These are phyloP conservation scores for Phytophthora parvispora DNA, from an alignment of 352 stramenopile species.

Conservation along the genomic window DNA sequence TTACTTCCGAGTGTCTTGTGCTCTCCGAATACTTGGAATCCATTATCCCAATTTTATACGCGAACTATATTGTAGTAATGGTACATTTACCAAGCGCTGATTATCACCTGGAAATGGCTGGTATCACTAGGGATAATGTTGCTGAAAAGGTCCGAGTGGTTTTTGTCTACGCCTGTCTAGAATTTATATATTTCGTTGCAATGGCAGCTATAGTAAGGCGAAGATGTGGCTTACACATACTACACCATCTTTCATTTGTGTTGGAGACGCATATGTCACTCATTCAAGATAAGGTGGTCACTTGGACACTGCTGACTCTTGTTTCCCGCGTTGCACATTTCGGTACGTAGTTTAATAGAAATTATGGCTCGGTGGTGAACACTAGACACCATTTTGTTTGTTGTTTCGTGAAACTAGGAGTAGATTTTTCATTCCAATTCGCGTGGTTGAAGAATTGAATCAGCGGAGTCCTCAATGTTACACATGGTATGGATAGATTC, in stretches of 20 bases:
- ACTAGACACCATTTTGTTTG: too few species aligned
- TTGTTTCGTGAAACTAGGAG: background rate
- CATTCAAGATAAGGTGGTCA: slow-evolving; percentile 18
- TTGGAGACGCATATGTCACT: slow-evolving; percentile 28
- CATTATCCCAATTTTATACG: slow-evolving; percentile 38
- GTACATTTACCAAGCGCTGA: slow-evolving; percentile 17
- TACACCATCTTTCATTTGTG: slow-evolving; percentile 34
- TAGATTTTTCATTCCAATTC: slow-evolving; percentile 25
- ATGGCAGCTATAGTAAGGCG: slow-evolving; percentile 14
- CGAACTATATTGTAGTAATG: slow-evolving; percentile 18
- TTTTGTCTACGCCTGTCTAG: slow-evolving; percentile 15
- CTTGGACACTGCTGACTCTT: slow-evolving; percentile 2
- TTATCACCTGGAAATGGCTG: slow-evolving; percentile 14
- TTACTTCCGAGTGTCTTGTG: slow-evolving; percentile 36
- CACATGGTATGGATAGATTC: too few species aligned
- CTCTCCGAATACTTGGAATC: slow-evolving; percentile 46
- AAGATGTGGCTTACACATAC: slow-evolving; percentile 6
- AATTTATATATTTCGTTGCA: slow-evolving; percentile 24
- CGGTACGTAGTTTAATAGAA: slow-evolving; percentile 3
- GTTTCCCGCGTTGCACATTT: slow-evolving; percentile 2
- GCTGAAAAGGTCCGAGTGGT: slow-evolving; percentile 2
- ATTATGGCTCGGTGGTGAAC: too few species aligned
- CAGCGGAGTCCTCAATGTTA: too few species aligned
- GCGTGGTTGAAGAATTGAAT: too few species aligned
- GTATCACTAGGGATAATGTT: background rate